Evolutionary conservation across 768 basidiomycete species (phyloP).

Genomic region (Auriscalpium vulgare): DNA sequence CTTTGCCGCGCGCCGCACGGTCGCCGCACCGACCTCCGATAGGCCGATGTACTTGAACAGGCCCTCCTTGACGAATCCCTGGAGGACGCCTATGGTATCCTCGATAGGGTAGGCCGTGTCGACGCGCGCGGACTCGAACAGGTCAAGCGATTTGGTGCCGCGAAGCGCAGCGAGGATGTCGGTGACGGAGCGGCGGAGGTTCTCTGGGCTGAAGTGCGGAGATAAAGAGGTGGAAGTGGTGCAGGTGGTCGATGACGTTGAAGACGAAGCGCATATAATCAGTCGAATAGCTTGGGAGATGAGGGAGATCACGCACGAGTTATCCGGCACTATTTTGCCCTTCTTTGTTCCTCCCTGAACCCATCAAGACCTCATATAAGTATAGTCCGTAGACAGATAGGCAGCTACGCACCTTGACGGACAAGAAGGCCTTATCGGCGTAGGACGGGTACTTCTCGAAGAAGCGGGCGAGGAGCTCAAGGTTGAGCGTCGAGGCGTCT

Average conservation of each 20-base stretch:
- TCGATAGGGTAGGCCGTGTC: slow-evolving; percentile 39
- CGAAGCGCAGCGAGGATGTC: slow-evolving; percentile 37
- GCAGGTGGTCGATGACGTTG: no score
- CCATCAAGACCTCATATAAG: no score
- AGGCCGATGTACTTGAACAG: slow-evolving; percentile 54
- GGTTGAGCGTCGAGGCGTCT: slow-evolving; percentile 32
- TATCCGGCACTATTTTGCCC: slow-evolving; percentile 7
- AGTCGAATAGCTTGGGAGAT: neutral
- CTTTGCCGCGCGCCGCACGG: slow-evolving; percentile 35
- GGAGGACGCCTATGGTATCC: slow-evolving; percentile 34
- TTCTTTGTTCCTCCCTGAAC: neutral
- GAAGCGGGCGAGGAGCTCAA: slow-evolving; percentile 43
- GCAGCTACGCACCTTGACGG: slow-evolving; percentile 33
- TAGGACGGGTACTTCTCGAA: slow-evolving; percentile 38
- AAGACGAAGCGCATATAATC: no score
- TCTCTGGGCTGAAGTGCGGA: slow-evolving; percentile 22
- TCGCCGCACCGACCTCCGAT: slow-evolving; percentile 43
- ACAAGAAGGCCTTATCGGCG: slow-evolving; percentile 38
- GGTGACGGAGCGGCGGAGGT: slow-evolving; percentile 41
- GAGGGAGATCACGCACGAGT: neutral
- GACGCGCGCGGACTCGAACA: slow-evolving; percentile 48
- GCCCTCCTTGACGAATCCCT: slow-evolving; percentile 42
- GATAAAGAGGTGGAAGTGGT: neutral
- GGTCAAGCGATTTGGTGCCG: slow-evolving; percentile 47
- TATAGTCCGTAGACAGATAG: no score